A percentile compares a stretch with the other conserved stretches of the same genome.
phyloP scores from a whole-genome alignment of 805 yeast genomes.

The Starmerella vitae region DNA sequence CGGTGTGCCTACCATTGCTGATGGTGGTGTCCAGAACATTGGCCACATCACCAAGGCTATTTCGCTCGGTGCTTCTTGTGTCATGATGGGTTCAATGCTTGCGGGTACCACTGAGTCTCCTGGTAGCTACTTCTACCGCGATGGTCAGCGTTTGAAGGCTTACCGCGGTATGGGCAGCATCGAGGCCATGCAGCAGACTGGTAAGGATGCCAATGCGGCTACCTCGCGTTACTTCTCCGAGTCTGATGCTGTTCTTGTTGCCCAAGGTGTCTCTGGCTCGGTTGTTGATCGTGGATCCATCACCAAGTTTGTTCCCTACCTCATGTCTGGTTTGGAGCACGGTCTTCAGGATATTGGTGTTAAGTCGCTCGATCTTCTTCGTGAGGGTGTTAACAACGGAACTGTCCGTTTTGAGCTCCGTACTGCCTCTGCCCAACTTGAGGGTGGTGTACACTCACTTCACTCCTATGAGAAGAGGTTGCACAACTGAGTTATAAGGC shows the following conservation, averaged over 20 bases:
- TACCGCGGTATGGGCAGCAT: constrained; percentile 99
- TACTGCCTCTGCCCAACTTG: constrained; percentile 96
- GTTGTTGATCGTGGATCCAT: constrained; percentile 95
- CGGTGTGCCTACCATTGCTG: constrained; percentile 98
- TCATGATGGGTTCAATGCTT: constrained; percentile 98
- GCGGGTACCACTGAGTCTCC: constrained; percentile 99
- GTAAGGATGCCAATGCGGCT: constrained; percentile 84
- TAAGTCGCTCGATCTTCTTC: constrained; percentile 47
- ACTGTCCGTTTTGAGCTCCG: constrained; percentile 87
- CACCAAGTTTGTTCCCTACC: constrained; percentile 84
- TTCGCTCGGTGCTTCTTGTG: constrained; percentile 91
- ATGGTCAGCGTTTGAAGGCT: constrained; percentile 91
- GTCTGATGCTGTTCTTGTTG: constrained; percentile 87
- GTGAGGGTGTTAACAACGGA: constrained; percentile 50
- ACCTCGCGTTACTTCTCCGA: constrained; percentile 97
- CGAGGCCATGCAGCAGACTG: constrained; percentile 93
- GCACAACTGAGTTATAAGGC: constrained; percentile 53
- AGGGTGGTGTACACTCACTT: constrained; percentile 95
- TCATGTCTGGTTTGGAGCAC: constrained; percentile 92
- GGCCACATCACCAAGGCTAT: constrained; percentile 96
- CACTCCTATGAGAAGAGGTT: constrained; percentile 95
- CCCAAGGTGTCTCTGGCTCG: constrained; percentile 97
- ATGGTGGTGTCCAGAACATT: constrained; percentile 97
- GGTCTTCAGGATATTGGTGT: constrained; percentile 98
- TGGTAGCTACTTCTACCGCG: constrained; percentile 94